A percentile compares a stretch with the other conserved stretches of the same genome.
These are phyloP conservation scores for Xanthoconium separans DNA, from an alignment of 1,284 basidiomycete species.

Conservation along the genomic window DNA sequence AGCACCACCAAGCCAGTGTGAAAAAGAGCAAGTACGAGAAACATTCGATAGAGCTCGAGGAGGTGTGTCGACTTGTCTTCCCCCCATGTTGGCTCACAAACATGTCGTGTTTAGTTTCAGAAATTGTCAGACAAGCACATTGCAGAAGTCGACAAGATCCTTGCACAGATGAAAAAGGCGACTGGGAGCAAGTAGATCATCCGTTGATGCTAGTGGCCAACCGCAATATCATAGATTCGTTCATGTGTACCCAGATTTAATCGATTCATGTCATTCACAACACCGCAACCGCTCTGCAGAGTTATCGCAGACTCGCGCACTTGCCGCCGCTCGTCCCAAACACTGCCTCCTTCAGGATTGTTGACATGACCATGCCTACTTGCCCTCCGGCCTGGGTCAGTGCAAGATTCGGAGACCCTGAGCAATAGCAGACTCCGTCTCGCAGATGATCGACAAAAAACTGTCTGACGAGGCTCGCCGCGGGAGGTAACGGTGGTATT, in stretches of 20 bases:
- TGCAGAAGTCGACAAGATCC: constrained; percentile 61
- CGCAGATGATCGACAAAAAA: no score
- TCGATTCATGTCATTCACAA: neutral
- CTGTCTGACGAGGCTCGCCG: no score
- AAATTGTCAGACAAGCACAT: constrained; percentile 62
- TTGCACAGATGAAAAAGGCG: constrained; percentile 62
- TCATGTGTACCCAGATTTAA: neutral
- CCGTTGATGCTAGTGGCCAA: no score
- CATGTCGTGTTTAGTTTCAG: constrained; percentile 54
- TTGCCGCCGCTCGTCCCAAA: no score
- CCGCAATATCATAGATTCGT: neutral
- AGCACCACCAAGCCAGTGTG: constrained; percentile 58
- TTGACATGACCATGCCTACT: no score
- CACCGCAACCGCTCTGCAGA: no score
- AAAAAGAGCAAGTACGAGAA: constrained; percentile 71
- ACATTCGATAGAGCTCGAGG: constrained; percentile 61
- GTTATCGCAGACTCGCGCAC: no score
- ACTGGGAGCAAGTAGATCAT: constrained; percentile 36
- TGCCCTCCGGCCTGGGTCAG: no score
- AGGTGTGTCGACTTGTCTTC: constrained; percentile 40
- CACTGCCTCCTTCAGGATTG: no score
- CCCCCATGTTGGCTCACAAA: neutral
- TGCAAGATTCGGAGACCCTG: no score
- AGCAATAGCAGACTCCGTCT: no score
- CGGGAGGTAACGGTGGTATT: no score